These are phyloP conservation scores for Exophiala xenobiotica DNA, from an alignment of 2,329 filamentous ascomycete genomes.

Conservation along the genomic window DNA sequence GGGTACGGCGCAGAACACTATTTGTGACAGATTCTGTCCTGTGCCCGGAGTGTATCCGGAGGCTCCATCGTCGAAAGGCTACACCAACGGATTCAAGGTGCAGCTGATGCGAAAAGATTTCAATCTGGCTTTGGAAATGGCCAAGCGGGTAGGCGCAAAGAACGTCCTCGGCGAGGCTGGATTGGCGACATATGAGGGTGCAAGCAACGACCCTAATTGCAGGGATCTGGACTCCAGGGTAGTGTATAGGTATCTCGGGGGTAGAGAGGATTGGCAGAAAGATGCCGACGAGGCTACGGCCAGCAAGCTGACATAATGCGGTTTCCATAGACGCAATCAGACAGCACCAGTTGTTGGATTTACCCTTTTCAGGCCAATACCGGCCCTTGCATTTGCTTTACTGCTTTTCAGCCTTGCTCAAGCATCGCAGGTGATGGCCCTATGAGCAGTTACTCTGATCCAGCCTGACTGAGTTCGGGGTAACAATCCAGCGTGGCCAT, in stretches of 20 bases:
- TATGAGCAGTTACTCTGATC: no score
- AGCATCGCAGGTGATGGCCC: not conserved
- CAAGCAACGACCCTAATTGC: constrained; percentile 53
- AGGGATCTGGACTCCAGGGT: constrained; percentile 57
- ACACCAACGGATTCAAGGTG: constrained; percentile 58
- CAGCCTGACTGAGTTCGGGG: not conserved
- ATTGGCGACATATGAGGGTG: constrained; percentile 52
- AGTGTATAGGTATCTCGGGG: constrained; percentile 54
- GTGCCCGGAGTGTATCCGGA: constrained; percentile 52
- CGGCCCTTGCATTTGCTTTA: no score
- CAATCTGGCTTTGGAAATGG: constrained; percentile 55
- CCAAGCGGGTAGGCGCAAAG: constrained; percentile 51
- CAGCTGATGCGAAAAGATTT: constrained; percentile 63
- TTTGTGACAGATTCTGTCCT: constrained; percentile 53
- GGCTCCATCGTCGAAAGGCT: constrained; percentile 50
- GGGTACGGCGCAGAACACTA: constrained; percentile 53
- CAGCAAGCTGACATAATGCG: constrained; percentile 10
- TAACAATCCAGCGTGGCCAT: not conserved
- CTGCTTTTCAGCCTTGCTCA: no score
- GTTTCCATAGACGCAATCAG: not conserved
- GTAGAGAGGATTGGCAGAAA: constrained; percentile 36
- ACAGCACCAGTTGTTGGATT: not conserved
- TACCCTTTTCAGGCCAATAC: no score
- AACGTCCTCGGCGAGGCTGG: constrained; percentile 53
- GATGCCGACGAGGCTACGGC: constrained; percentile 22